A percentile compares a stretch with the other conserved stretches of the same genome.
Conservation (phyloP, 208 protist species). For the Naegleria gruberi region DNA sequence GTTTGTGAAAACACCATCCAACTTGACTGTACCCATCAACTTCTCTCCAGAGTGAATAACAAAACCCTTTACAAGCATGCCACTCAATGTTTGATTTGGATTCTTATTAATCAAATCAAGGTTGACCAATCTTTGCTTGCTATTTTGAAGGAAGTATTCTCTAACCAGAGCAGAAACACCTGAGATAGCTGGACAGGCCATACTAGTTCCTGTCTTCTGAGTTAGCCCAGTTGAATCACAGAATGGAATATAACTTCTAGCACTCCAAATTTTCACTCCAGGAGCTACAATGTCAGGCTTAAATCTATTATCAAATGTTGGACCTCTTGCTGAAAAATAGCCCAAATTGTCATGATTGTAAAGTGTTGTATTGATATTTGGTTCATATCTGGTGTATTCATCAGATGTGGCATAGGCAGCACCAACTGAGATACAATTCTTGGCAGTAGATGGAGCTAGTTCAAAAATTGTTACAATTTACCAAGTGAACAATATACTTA, state of each 20-base stretch:
- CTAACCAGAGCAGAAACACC: neutral
- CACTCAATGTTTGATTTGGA: neutral
- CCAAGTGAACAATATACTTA: no score
- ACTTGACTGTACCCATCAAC: neutral
- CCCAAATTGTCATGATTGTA: neutral
- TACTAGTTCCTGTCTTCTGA: constrained; percentile 60
- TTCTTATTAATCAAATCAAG: neutral
- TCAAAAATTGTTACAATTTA: no score
- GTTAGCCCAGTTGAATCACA: neutral
- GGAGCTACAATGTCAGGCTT: constrained; percentile 17
- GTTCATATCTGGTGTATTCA: neutral
- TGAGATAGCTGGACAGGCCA: constrained; percentile 58
- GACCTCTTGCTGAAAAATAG: neutral
- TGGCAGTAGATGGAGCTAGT: neutral
- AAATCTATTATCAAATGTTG: constrained; percentile 11
- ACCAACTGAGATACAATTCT: neutral
- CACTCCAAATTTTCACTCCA: neutral
- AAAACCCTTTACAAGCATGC: neutral
- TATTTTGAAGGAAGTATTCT: neutral
- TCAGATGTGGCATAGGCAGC: neutral
- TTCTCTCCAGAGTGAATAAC: neutral
- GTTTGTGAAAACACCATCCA: no score
- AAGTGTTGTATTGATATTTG: neutral
- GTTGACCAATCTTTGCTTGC: neutral
- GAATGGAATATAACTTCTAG: neutral